phyloP scores from a whole-genome alignment of 2,329 filamentous ascomycete genomes.

The Neopestalotiopsis sp. region DNA sequence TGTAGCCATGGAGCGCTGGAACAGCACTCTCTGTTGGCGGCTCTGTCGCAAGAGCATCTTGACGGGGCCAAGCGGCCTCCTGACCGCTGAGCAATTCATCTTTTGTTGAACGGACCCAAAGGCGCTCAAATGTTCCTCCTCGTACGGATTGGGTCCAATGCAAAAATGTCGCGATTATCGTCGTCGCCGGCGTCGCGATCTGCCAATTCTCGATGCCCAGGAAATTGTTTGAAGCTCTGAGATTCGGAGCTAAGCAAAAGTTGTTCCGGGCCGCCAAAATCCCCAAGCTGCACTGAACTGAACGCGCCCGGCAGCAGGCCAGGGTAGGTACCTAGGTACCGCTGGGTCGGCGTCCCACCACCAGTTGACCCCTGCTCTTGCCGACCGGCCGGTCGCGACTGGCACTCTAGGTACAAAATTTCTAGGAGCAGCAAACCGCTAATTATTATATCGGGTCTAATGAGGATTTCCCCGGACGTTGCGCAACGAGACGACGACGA shows the following conservation, averaged over 20 bases:
- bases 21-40: conserved; percentile 50
- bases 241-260: conserved; percentile 13
- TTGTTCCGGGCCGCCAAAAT: conserved; percentile 16
- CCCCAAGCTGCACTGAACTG: background rate
- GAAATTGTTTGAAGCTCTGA: conserved; percentile 6
- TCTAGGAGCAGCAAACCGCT: conserved; percentile 7
- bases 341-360: background rate
- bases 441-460: background rate
- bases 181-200: background rate
- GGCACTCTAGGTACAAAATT: conserved; percentile 9
- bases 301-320: background rate
- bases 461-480: background rate
- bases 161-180: background rate
- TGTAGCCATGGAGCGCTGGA: conserved; percentile 55
- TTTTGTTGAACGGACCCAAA: conserved; percentile 26
- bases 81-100: conserved; percentile 65
- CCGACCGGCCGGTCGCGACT: conserved; percentile 12
- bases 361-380: background rate
- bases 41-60: conserved; percentile 67
- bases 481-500: conserved; percentile 4
- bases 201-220: background rate
- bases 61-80: conserved; percentile 74
- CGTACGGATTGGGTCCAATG: background rate
- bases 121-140: background rate
- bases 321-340: background rate